These are phyloP conservation scores for Bombardia bombarda DNA, from an alignment of 495 filamentous ascomycete genomes.

Conservation along the genomic window DNA sequence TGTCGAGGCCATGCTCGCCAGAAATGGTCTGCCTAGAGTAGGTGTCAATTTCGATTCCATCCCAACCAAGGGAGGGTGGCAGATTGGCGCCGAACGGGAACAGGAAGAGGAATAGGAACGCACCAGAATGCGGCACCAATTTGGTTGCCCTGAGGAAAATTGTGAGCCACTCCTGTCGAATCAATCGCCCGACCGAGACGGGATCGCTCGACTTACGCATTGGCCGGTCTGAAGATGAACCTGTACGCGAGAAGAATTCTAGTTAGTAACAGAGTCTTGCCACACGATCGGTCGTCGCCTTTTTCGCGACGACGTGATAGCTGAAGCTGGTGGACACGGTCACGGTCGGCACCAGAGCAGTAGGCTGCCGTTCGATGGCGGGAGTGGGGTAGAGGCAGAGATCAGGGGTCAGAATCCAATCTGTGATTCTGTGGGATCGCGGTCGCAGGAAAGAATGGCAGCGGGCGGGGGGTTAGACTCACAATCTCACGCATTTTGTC, in stretches of 20 bases:
- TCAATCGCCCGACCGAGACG: constrained; percentile 15
- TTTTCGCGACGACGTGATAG: background rate
- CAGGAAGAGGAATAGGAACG: constrained; percentile 3
- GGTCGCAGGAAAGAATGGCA: constrained; percentile 17
- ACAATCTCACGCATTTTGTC: constrained; percentile 91
- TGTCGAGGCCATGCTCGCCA: constrained; percentile 97
- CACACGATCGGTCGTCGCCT: background rate
- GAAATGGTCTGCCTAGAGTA: constrained; percentile 71
- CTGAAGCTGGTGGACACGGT: background rate
- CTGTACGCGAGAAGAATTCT: constrained; percentile 40
- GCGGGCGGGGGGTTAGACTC: constrained; percentile 42
- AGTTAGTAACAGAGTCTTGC: constrained; percentile 24
- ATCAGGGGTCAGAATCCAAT: constrained; percentile 21
- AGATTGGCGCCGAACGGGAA: too few species aligned
- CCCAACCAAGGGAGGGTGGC: too few species aligned
- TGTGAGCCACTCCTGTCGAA: constrained; percentile 20
- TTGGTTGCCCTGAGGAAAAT: constrained; percentile 81
- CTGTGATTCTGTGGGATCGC: constrained; percentile 70
- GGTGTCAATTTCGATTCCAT: constrained; percentile 12
- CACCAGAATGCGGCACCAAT: constrained; percentile 99
- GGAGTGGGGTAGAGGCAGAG: constrained; percentile 21
- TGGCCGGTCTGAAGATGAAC: constrained; percentile 99
- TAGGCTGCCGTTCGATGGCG: background rate
- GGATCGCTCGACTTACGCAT: constrained; percentile 65
- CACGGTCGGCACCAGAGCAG: too few species aligned